These are phyloP conservation scores for Solanum etuberosum DNA, from an alignment of 257 asterid species.

Conservation along the genomic window DNA sequence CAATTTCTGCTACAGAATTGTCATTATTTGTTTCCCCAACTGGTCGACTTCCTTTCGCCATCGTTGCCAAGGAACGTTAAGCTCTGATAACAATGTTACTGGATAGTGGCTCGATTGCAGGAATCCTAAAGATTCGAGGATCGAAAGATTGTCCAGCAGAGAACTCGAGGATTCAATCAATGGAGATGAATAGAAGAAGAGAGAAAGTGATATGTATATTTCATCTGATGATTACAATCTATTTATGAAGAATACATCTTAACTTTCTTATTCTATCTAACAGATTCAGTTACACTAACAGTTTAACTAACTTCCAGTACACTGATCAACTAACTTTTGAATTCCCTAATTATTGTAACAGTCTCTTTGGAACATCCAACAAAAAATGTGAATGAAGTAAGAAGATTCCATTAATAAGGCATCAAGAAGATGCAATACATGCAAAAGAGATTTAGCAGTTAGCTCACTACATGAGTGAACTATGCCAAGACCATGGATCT, in stretches of 20 bases:
- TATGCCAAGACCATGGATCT: neutral
- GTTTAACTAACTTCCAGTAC: too few species aligned
- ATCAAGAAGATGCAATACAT: neutral
- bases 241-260: too few species aligned
- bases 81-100: too few species aligned
- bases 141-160: too few species aligned
- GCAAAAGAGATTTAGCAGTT: neutral
- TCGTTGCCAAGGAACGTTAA: neutral
- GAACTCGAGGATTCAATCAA: neutral
- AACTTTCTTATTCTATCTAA: too few species aligned
- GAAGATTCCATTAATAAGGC: neutral
- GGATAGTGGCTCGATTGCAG: too few species aligned
- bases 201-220: too few species aligned
- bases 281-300: too few species aligned
- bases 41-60: neutral
- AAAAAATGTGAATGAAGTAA: neutral
- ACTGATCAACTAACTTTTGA: too few species aligned
- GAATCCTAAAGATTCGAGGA: too few species aligned
- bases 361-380: neutral
- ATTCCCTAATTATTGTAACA: too few species aligned
- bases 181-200: neutral
- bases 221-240: too few species aligned
- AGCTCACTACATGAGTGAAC: neutral
- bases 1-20: neutral
- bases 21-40: neutral